A percentile compares a stretch with the other conserved stretches of the same genome.
Conservation (phyloP, 148 eudicot genomes). For the Heliamphora exappendiculata region DNA sequence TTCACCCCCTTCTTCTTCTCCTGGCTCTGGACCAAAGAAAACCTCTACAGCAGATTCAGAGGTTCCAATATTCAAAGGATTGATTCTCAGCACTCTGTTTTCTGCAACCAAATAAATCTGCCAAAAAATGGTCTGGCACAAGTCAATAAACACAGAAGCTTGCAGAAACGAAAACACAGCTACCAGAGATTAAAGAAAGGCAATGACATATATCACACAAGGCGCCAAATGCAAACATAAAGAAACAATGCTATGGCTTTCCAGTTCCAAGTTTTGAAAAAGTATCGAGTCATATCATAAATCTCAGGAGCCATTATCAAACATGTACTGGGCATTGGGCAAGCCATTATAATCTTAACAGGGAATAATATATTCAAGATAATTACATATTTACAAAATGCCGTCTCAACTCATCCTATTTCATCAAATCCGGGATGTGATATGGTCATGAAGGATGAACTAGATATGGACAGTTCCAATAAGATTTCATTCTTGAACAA, state of each 20-base stretch:
- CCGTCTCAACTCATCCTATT: too few relatives aligned
- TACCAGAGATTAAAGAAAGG: background rate
- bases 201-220: background rate
- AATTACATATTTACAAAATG: too few relatives aligned
- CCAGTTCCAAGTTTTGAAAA: too few relatives aligned
- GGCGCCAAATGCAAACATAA: background rate
- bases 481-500: too few relatives aligned
- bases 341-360: too few relatives aligned
- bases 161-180: background rate
- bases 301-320: background rate
- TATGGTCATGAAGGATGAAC: too few relatives aligned
- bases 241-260: background rate
- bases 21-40: constrained; percentile 48
- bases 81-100: constrained; percentile 54
- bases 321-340: too few relatives aligned
- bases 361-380: too few relatives aligned
- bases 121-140: constrained; percentile 15
- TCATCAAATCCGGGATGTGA: too few relatives aligned
- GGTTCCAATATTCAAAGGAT: constrained; percentile 29
- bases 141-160: background rate
- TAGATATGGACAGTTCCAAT: too few relatives aligned
- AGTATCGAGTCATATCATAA: background rate
- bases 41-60: constrained; percentile 45
- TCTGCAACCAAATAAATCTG: constrained; percentile 91
- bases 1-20: constrained; percentile 38